These are phyloP conservation scores for Geranomyces variabilis DNA, from an alignment of 192 early-diverging fungal genomes.

Conservation along the genomic window DNA sequence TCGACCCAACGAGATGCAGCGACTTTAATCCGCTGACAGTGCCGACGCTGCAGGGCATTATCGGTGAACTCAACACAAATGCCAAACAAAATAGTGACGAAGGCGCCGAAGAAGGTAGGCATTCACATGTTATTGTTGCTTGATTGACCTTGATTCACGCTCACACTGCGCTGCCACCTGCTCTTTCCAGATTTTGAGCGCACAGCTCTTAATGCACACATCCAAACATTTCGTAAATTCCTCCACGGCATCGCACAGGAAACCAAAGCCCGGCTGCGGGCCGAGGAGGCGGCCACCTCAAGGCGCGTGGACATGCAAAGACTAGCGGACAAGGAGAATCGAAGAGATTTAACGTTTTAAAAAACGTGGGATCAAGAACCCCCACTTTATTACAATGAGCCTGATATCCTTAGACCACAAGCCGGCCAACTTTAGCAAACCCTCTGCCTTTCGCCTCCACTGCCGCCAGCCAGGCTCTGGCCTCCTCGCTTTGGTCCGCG, in stretches of 20 bases:
- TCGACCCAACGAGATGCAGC: slow-evolving; percentile 73
- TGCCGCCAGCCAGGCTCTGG: slow-evolving; percentile 10
- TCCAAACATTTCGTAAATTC: slow-evolving; percentile 7
- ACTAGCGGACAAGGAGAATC: slow-evolving; percentile 3
- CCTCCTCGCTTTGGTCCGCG: slow-evolving; percentile 11
- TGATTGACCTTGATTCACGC: not conserved
- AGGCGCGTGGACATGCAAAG: not conserved
- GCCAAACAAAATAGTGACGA: slow-evolving; percentile 3
- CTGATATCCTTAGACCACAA: slow-evolving; percentile 21
- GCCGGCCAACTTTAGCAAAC: slow-evolving; percentile 13
- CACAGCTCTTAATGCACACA: slow-evolving; percentile 1
- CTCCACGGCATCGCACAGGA: not conserved
- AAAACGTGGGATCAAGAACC: too few species aligned
- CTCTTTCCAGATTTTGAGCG: slow-evolving; percentile 4
- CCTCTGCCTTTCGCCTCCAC: slow-evolving; percentile 2
- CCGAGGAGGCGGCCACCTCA: not conserved
- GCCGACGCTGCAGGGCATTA: slow-evolving; percentile 72
- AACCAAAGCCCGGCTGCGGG: not conserved
- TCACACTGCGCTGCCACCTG: not conserved
- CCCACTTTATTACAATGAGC: too few species aligned
- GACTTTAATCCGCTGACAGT: slow-evolving; percentile 80
- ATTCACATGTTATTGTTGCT: not conserved
- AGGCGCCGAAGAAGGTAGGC: not conserved
- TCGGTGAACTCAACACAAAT: slow-evolving; percentile 62
- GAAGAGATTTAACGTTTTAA: slow-evolving; percentile 5